Base-by-base conservation (phyloP, 1,284 basidiomycete species). In the Malassezia arunalokei region DNA sequence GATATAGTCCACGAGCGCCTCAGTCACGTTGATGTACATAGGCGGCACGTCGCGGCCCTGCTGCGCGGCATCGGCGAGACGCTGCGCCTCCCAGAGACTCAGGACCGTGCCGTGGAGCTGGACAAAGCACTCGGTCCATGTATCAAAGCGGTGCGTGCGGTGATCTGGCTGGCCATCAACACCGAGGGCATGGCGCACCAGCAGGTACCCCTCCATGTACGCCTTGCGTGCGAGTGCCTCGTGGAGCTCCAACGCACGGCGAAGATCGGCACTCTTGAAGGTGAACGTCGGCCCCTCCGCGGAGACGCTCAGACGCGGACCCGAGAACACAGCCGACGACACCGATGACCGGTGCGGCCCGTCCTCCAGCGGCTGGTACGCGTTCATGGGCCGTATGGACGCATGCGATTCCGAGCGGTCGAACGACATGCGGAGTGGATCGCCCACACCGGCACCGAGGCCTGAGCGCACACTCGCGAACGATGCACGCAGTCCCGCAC, bases 91-190 rank as follows among this genome's bases (percentile, higher is more conserved):
- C 87, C 87, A 90, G 39, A 87, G 78, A 64, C 87, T 91, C 50
- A 95, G 79, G 7, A 87, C 90, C 7, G 89, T 94, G 5, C 90
- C 90, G 40, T 86, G 85, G 28, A 95, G 78, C 75, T 95, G 90
- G 1, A 86, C 85, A 8, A 92, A 72, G 59, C 69, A 72, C 40
- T 71, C 59, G 45, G 62, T 56, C 69, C 69, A 72, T 6, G 58
- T 45, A 27, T 57, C 54, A 50, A 63, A 64, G 6, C 58, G 59
- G 44, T 71, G 66, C 15, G 53, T 48, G 28, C 58, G 53, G 47
- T 65, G 59, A 14, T 67, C 55, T 1, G 69, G 62, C 47, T 65
- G 68, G 8, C 69, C 69, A 44, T 72, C 66, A 20, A 68, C 58
- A 24, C 47, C 55, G 28, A 65, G 59, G n/a, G 66, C 65, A 47